Base-by-base conservation (phyloP, 2,329 filamentous ascomycete genomes). In the Curvularia verruculosa region DNA sequence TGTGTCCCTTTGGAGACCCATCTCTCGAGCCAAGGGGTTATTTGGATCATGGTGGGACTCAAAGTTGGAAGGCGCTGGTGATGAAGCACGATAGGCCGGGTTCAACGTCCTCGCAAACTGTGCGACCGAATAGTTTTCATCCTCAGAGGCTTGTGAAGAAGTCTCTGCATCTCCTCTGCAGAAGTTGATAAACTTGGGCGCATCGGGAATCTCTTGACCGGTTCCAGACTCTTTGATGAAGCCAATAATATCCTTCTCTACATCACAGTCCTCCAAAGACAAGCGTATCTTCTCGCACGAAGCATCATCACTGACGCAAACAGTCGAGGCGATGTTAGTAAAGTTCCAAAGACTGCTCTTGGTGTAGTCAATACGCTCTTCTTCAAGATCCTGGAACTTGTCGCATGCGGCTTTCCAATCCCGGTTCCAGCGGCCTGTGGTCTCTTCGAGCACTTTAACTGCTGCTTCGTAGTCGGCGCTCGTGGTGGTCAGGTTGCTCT, bases 271-370 rank as follows among this genome's bases (percentile, higher is more conserved):
- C 79, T 99, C 96, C 2, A 99, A 83, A 0, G 94, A 94, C 5
- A 98, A 80, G 10, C 96, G 88, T 59, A 99, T 91, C 80, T 97
- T 98, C 78, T 99, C 96, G 76, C 94, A 99, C 71, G 84, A 81
- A 44, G 90, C 87, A 79, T 99, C 95, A 71, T 99, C 95, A 74
- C 93, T 98, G 46, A 99, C 95, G 72, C 95, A 99, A 10, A 98
- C 95, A 0, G 94, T 98, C 0, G 94, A 98, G 0, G 95, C 88
- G 68, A 99, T 92, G 75, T 99, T 99, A 54, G 95, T 94, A 79
- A 98, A 99, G 13, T 89, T 94, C 96, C 95, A 99, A 7, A 99
- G 82, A 71, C 95, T 98, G 79, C 91, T 96, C 82, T 98, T 99
- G 65, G 92, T 93, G 74, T 96, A 99, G 77, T 99, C 95, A 37